Evolutionary conservation across 768 basidiomycete genomes (phyloP), one percentile per base, ranked within the genome.

Genomic region (Neoboletus magnificus): DNA sequence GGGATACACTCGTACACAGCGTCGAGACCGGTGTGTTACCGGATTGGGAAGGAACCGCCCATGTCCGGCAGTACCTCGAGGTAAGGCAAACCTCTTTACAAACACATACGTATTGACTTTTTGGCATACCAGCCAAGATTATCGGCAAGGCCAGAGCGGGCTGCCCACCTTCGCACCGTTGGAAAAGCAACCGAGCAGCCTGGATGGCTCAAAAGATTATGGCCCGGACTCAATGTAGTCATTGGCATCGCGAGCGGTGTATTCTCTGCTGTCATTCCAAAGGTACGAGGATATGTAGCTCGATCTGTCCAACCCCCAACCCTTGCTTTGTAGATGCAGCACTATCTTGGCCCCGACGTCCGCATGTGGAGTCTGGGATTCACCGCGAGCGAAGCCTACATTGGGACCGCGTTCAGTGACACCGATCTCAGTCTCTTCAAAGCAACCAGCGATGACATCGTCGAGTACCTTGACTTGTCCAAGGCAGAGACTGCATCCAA

Each of bases 201-300:
- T 9, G 66, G 62, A 2, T 66, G 66, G 67, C 55, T 62, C 2
- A 52, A 56, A 30, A 48, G 3, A 22, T 13, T 60, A 4, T 68
- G 59, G 54, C 59, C 56, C 1, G 48, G 48, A 20, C 36, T 66
- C 29, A 56, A 56, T 16, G 50, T 63, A 1, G 58, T 62, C 42
- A 55, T 65, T 18, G 55, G 57, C 8, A 57, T 56, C 22, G 57
- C 54, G 39, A 67, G 64, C 23, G 61, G 66, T 22, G 46, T 58
- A 5, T 63, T 63, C 46, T 25, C 61, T 12, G 10, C 46, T 22
- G 16, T 53, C 16, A 35, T 66, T 23, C 66, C 57, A 44, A 63
- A 59, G 43, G 60, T 60, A 48, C 20, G 37, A 30, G 9, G 8
- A 20, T 36, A 4, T 4, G 2, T 18, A n/a, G 30, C 20, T 10